phyloP scores from a whole-genome alignment of 345 rosid species.

The Reutealis trisperma region DNA sequence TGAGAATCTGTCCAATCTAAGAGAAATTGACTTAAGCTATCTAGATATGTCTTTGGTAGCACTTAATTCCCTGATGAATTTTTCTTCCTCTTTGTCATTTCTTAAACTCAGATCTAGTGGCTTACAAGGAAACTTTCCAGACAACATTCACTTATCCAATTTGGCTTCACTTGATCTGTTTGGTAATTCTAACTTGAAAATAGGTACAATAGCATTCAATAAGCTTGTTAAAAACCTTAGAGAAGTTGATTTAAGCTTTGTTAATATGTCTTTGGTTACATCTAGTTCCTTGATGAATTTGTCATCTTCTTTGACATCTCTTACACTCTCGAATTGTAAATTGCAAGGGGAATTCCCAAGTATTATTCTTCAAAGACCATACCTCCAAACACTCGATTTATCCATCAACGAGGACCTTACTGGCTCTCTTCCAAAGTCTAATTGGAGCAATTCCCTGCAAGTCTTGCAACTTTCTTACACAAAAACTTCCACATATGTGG shows the following conservation, averaged over 20 bases:
- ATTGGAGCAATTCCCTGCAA: constrained; percentile 19
- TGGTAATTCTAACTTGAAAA: not conserved
- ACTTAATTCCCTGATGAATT: too few species aligned
- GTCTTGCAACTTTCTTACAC: not conserved
- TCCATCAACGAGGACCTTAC: not conserved
- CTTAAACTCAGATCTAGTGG: too few species aligned
- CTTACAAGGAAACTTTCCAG: too few species aligned
- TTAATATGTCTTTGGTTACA: too few species aligned
- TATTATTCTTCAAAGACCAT: not conserved
- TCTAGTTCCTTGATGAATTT: not conserved
- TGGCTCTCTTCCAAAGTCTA: constrained; percentile 10
- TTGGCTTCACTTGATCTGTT: not conserved
- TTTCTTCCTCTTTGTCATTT: too few species aligned
- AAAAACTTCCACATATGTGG: not conserved
- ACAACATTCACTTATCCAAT: not conserved
- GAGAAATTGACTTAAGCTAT: too few species aligned
- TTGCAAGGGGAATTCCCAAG: constrained; percentile 23
- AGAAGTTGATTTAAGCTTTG: too few species aligned
- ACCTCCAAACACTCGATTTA: not conserved
- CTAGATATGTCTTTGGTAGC: too few species aligned
- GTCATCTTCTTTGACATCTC: constrained; percentile 11
- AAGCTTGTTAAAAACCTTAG: too few species aligned
- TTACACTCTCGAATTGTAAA: not conserved
- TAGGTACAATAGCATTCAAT: too few species aligned
- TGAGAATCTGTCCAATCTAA: too few species aligned